A percentile compares a stretch with the other conserved stretches of the same genome.
phyloP scores from a whole-genome alignment of 2,329 filamentous ascomycete species.

The Epichloe scottii region DNA sequence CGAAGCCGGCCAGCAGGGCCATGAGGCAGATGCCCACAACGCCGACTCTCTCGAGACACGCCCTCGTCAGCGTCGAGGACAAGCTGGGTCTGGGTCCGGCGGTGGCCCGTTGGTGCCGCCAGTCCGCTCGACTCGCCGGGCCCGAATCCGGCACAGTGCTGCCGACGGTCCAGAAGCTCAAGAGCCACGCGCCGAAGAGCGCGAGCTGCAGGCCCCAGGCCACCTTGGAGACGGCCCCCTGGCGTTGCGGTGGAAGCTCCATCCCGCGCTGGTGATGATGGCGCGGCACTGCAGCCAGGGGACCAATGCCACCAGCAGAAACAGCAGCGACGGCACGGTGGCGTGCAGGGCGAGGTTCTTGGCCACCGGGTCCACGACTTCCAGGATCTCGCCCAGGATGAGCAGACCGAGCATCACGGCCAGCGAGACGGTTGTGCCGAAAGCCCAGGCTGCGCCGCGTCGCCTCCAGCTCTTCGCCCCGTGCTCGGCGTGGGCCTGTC shows the following conservation, averaged over 20 bases:
- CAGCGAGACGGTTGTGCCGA: constrained; percentile 64
- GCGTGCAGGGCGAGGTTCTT: constrained; percentile 54
- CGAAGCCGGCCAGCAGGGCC: constrained; percentile 80
- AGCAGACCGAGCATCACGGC: constrained; percentile 68
- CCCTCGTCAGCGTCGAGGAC: constrained; percentile 31
- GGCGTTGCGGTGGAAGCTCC: constrained; percentile 46
- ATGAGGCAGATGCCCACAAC: constrained; percentile 79
- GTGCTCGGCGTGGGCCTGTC: constrained; percentile 47
- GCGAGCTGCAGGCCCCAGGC: constrained; percentile 52
- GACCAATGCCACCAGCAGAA: constrained; percentile 61
- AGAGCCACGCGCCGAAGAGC: constrained; percentile 57
- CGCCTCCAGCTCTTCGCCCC: constrained; percentile 38
- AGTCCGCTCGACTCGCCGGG: constrained; percentile 2
- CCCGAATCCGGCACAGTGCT: constrained; percentile 37
- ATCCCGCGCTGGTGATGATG: constrained; percentile 43
- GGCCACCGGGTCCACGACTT: constrained; percentile 55
- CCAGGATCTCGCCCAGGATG: constrained; percentile 74
- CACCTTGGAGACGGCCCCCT: constrained; percentile 44
- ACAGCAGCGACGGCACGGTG: constrained; percentile 57
- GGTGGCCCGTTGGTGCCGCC: constrained; percentile 3
- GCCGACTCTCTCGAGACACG: constrained; percentile 57
- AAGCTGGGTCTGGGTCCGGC: constrained; percentile 16
- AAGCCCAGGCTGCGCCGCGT: constrained; percentile 48
- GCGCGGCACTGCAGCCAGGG: constrained; percentile 70
- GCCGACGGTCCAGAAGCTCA: constrained; percentile 65